These are phyloP conservation scores for Myochromella boudieri DNA, from an alignment of 768 basidiomycete species.

Conservation along the genomic window DNA sequence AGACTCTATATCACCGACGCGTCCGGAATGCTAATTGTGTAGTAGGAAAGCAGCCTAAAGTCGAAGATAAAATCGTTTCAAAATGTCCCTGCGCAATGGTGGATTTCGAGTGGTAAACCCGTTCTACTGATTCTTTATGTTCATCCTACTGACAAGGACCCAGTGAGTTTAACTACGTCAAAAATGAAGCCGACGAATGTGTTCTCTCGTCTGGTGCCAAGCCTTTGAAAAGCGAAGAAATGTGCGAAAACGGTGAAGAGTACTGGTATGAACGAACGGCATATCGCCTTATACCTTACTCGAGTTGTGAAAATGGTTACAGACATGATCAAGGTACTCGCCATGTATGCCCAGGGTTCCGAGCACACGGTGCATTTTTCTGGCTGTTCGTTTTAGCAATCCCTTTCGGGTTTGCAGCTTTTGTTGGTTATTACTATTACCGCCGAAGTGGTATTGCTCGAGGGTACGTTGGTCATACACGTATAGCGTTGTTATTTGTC, in stretches of 20 bases:
- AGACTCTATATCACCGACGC: conserved; percentile 93
- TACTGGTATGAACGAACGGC: conserved; percentile 95
- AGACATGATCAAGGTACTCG: conserved; percentile 72
- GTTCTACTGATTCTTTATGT: background rate
- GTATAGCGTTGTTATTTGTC: conserved; percentile 6
- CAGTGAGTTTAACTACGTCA: conserved; percentile 92
- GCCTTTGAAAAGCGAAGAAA: conserved; percentile 60
- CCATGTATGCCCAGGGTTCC: conserved; percentile 84
- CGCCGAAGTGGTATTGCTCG: conserved; percentile 66
- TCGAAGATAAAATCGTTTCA: conserved; percentile 48
- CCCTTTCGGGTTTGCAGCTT: conserved; percentile 74
- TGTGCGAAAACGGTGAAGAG: conserved; percentile 61
- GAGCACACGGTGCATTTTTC: conserved; percentile 72
- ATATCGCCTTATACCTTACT: conserved; percentile 89
- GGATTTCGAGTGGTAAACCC: conserved; percentile 92
- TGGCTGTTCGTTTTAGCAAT: conserved; percentile 79
- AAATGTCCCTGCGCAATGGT: conserved; percentile 71
- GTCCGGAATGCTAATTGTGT: conserved; percentile 77
- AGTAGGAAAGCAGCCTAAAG: conserved; percentile 69
- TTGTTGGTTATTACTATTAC: conserved; percentile 83
- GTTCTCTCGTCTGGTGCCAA: conserved; percentile 71
- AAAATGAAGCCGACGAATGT: conserved; percentile 69
- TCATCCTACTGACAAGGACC: background rate
- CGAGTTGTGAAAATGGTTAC: conserved; percentile 78
- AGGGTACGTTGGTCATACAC: no score